Evolutionary conservation across 257 asterid genomes (phyloP).

Genomic region (Scutellaria minor): DNA sequence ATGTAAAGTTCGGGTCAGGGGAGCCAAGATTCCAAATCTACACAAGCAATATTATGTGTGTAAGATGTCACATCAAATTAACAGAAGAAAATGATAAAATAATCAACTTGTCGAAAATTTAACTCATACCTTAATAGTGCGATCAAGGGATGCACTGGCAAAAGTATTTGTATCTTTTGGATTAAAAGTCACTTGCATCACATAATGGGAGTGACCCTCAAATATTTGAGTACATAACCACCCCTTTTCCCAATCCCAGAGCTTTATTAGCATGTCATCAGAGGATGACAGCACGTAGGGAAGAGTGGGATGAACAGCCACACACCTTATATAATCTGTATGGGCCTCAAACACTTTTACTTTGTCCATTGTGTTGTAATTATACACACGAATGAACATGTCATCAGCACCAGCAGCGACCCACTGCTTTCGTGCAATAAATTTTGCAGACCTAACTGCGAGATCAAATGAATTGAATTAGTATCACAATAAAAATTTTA

Average conservation of each 20-base stretch:
- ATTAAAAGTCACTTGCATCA: constrained; percentile 98
- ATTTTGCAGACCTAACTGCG: constrained; percentile 97
- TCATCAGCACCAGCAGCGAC: constrained; percentile 99
- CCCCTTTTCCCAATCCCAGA: constrained; percentile 99
- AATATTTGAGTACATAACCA: constrained; percentile 94
- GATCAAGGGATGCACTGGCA: constrained; percentile 99
- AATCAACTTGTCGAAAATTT: neutral
- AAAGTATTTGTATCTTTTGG: constrained; percentile 98
- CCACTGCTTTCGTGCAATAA: constrained; percentile 96
- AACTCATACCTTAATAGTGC: constrained; percentile 82
- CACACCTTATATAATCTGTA: constrained; percentile 97
- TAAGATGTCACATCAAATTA: constrained; percentile 16
- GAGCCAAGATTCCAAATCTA: constrained; percentile 99
- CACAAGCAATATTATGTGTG: constrained; percentile 37
- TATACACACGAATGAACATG: constrained; percentile 93
- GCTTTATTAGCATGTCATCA: constrained; percentile 99
- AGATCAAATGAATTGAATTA: constrained; percentile 36
- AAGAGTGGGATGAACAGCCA: constrained; percentile 96
- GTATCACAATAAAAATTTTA: constrained; percentile 20
- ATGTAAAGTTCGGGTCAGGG: constrained; percentile 96
- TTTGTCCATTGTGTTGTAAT: constrained; percentile 97
- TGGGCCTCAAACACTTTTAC: constrained; percentile 97
- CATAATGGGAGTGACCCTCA: constrained; percentile 99
- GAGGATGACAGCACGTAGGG: constrained; percentile 96
- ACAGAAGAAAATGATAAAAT: neutral